Base-by-base conservation (phyloP, 2,329 filamentous ascomycete genomes). In the Ciborinia camelliae region DNA sequence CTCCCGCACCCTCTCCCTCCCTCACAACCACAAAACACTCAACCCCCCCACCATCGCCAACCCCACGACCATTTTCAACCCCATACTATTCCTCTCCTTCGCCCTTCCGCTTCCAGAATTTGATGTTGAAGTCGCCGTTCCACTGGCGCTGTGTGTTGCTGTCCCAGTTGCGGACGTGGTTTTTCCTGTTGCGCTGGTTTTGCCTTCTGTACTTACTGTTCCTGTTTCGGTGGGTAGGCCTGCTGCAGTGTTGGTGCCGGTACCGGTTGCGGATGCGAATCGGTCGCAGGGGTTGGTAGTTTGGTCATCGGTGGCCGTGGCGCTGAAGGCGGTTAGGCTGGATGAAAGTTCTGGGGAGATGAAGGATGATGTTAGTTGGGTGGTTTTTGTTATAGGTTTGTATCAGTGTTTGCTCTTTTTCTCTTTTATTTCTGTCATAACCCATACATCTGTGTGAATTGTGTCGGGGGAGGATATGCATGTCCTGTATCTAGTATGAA, bases 1-100 rank as follows among this genome's bases (percentile, higher is more conserved):
- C n/a, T n/a, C n/a, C n/a, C n/a, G n/a, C n/a, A n/a, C n/a, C n/a
- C n/a, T n/a, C n/a, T n/a, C n/a, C n/a, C n/a, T n/a, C 41, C 4
- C 20, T 63, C 26, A 63, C 26, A 63, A 43, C 52, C 62, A 58
- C 62, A 58, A 63, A 32, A 58, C 52, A 4, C 62, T 43, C 6
- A 63, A 35, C n/a, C 62, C 30, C 2, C 30, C 62, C 26, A 63
- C 20, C 30, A 63, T 50, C 6, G 52, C 52, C 20, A 63, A 50
- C 14, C 23, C 28, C 32, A 28, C 23, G 30, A 48, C 20, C 9
- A 28, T 47, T 23, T 50, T 63, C 52, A 63, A 32, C 4, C 62
- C 62, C 30, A 63, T 48, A 2, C 41, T 37, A 48, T 41, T 41
- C 48, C 51, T 45, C 15, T 47, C 41, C 14, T 47, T 57, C 26